Evolutionary conservation across 805 yeast species (phyloP).

Genomic region (Peterozyma toletana): DNA sequence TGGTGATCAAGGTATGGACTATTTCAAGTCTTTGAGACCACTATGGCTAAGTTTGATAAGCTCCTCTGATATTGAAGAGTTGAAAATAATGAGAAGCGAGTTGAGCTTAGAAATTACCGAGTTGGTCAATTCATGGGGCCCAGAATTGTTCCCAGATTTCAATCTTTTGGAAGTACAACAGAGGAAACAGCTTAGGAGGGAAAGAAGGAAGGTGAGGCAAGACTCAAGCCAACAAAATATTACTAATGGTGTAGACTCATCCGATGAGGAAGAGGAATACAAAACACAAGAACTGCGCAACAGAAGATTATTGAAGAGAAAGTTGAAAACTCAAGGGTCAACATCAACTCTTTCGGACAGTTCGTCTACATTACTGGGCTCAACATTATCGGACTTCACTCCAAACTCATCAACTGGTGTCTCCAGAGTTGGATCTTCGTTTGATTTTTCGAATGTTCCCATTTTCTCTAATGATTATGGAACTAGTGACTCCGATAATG

Average conservation of each 20-base stretch:
- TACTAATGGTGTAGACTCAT: conserved; percentile 16
- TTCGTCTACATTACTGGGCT: too few relatives aligned
- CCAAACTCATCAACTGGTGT: conserved; percentile 23
- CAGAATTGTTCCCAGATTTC: conserved; percentile 81
- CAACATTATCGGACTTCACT: too few relatives aligned
- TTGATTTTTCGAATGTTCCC: conserved; percentile 42
- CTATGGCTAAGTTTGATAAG: conserved; percentile 58
- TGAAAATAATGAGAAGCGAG: conserved; percentile 54
- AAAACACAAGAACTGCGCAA: conserved; percentile 40
- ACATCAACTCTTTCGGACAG: too few relatives aligned
- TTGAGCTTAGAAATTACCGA: conserved; percentile 73
- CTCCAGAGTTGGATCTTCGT: conserved; percentile 30
- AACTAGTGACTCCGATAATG: conserved; percentile 1
- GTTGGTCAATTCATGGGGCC: conserved; percentile 74
- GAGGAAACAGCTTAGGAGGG: conserved; percentile 7
- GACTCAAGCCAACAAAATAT: conserved; percentile 9
- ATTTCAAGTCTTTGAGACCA: conserved; percentile 77
- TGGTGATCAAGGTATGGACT: conserved; percentile 92
- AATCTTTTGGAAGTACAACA: conserved; percentile 41
- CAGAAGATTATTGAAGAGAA: conserved; percentile 21
- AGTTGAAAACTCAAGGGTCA: too few relatives aligned
- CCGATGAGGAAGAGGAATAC: conserved; percentile 43
- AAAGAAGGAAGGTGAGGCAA: conserved; percentile 17
- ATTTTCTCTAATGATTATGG: conserved; percentile 40
- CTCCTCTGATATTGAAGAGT: conserved; percentile 46